Evolutionary conservation across 768 basidiomycete genomes (phyloP).

Genomic region (Trichaptum fuscoviolaceum): DNA sequence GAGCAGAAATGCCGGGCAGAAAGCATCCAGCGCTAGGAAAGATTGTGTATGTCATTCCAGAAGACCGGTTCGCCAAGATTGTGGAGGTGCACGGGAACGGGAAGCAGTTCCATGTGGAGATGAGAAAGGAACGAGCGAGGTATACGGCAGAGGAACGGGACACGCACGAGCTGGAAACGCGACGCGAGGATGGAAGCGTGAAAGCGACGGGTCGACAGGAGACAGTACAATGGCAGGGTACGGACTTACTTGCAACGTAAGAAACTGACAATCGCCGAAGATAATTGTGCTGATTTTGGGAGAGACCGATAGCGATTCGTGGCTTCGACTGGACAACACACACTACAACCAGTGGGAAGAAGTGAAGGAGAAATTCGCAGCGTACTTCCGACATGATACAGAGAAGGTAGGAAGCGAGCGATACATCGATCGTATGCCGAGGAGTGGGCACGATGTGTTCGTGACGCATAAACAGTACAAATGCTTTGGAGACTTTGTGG

Average conservation of each 20-base stretch:
- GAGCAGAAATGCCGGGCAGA: not conserved
- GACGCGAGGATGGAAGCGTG: not conserved
- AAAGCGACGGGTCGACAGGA: not conserved
- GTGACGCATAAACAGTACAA: not conserved
- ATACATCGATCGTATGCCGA: not conserved
- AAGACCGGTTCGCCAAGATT: not conserved
- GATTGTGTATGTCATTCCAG: not conserved
- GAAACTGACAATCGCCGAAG: not conserved
- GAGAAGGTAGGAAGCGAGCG: not conserved
- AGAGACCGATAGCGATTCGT: not conserved
- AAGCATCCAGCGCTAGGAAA: not conserved
- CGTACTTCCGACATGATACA: not conserved
- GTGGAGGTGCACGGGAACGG: not conserved
- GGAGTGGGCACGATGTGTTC: not conserved
- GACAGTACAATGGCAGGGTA: not conserved
- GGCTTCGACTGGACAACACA: not conserved
- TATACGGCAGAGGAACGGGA: not conserved
- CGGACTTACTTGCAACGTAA: not conserved
- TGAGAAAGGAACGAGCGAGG: not conserved
- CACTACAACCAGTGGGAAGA: not conserved
- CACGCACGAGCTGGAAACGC: not conserved
- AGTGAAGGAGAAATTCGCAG: not conserved
- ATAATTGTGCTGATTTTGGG: not conserved
- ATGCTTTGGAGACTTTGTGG: not conserved
- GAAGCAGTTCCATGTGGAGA: not conserved